phyloP scores from a whole-genome alignment of 768 basidiomycete species.

The Calocybe cyanea region DNA sequence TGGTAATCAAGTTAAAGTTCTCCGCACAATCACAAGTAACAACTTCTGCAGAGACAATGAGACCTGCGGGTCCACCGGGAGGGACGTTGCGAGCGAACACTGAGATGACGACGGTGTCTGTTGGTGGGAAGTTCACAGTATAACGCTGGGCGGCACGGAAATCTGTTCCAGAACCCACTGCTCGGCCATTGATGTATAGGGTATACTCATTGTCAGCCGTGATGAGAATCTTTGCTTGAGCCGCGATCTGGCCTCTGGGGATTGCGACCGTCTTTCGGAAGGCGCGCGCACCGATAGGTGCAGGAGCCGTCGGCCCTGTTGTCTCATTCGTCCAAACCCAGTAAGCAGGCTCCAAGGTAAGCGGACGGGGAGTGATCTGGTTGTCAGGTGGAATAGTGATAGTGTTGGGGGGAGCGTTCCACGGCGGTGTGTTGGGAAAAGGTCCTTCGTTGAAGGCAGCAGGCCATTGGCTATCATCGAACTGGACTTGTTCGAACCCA shows the following conservation, averaged over 20 bases:
- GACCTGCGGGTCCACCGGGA: conserved; percentile 15
- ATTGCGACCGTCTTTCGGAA: conserved; percentile 25
- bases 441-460: conserved; percentile 22
- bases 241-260: conserved; percentile 18
- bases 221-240: conserved; percentile 22
- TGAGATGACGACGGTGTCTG: conserved; percentile 17
- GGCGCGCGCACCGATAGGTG: conserved; percentile 22
- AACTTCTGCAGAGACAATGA: conserved; percentile 19
- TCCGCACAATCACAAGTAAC: too few relatives aligned
- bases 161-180: conserved; percentile 20
- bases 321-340: conserved; percentile 33
- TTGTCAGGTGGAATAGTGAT: conserved; percentile 14
- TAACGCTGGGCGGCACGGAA: conserved; percentile 16
- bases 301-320: conserved; percentile 10
- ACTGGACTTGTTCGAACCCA: conserved; percentile 25
- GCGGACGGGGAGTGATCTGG: conserved; percentile 12
- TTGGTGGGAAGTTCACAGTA: conserved; percentile 14
- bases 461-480: conserved; percentile 27
- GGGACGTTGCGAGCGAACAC: conserved; percentile 12
- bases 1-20: too few relatives aligned
- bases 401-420: conserved; percentile 8
- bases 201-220: conserved; percentile 23
- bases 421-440: conserved; percentile 12
- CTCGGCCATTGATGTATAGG: conserved; percentile 26
- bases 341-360: conserved; percentile 18